Base-by-base conservation (phyloP, 805 yeast genomes). In the baker's yeast (Saccharomyces cerevisiae) region DNA sequence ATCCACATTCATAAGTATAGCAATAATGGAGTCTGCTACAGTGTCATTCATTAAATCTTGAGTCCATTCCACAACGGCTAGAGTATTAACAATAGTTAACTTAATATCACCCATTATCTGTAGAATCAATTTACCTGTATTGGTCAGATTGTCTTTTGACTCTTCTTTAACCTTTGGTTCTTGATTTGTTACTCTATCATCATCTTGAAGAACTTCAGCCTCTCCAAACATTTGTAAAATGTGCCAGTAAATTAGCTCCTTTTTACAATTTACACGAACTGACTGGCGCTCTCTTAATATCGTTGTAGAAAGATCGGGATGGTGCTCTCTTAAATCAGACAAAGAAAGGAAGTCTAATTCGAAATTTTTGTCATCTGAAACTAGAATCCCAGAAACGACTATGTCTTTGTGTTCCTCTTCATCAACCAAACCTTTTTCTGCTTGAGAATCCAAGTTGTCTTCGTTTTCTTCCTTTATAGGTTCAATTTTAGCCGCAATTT, bases 161-260 rank as follows among this genome's bases (percentile, higher is more conserved):
- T 31, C 50, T 9, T 43, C 55, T n/a, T 51, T 47, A 8, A 48
- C 57, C 60, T 26, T 54, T 28, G 52, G 61, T 57, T 76, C 72
- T 58, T 21, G 51, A 50, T 52, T 57, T 1, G 71, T 65, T 11
- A 69, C 55, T 43, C 66, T 63, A n/a, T 74, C 77, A 53, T 80
- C 83, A 59, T 84, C 89, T 51, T 75, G 76, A 2, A 82, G 53
- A 1, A 88, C 79, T 48, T 84, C 83, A 4, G 90, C 79, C 63
- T 77, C 80, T 1, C 97, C 98, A 77, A 92, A 94, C 99, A 94
- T 94, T 67, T 91, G 98, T 55, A 85, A 81, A 54, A 94, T 78
- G 66, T 94, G 98, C 90, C 95, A 94, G 56, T 80, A 79, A 56
- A 94, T 81, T 54, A 94, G 75, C 48, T 87, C 86, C 32, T 87